A percentile compares a stretch with the other conserved stretches of the same genome.
Conservation (phyloP, 192 early-diverging fungal species). For the Mortierella claussenii region DNA sequence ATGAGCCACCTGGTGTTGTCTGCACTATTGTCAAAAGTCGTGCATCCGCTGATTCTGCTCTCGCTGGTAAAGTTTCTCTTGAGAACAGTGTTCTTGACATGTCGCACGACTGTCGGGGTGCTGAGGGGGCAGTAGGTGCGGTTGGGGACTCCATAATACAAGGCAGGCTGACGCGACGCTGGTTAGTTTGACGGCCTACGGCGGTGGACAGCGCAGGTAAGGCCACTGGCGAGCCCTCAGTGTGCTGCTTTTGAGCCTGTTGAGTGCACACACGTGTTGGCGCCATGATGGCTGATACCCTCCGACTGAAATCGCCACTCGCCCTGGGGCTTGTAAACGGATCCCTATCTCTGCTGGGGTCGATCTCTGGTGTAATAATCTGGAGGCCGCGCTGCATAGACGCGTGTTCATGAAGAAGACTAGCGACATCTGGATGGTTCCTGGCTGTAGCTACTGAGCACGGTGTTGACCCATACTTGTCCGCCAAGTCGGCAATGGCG, state of each 20-base stretch:
- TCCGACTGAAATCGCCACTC: conserved; percentile 33
- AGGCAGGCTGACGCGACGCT: conserved; percentile 43
- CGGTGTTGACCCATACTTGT: conserved; percentile 68
- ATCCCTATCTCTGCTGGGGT: conserved; percentile 8
- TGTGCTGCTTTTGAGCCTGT: no score
- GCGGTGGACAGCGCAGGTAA: neutral
- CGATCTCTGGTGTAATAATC: conserved; percentile 6
- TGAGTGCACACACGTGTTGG: conserved; percentile 11
- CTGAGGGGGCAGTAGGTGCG: conserved; percentile 7
- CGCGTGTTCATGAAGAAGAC: conserved; percentile 22
- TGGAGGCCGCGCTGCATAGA: conserved; percentile 45
- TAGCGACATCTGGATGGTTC: conserved; percentile 62
- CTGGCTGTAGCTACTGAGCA: conserved; percentile 60
- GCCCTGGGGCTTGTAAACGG: conserved; percentile 30
- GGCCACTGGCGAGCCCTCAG: neutral
- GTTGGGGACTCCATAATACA: conserved; percentile 41
- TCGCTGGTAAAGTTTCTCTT: conserved; percentile 3
- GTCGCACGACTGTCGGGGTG: conserved; percentile 37
- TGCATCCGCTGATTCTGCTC: neutral
- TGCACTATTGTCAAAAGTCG: neutral
- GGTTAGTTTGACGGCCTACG: neutral
- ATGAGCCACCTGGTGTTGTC: neutral
- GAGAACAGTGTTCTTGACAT: conserved; percentile 18
- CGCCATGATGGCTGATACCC: conserved; percentile 27
- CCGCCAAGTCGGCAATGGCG: conserved; percentile 67